Base-by-base conservation (phyloP, 2,329 filamentous ascomycete species). In the Xylaria sp. region DNA sequence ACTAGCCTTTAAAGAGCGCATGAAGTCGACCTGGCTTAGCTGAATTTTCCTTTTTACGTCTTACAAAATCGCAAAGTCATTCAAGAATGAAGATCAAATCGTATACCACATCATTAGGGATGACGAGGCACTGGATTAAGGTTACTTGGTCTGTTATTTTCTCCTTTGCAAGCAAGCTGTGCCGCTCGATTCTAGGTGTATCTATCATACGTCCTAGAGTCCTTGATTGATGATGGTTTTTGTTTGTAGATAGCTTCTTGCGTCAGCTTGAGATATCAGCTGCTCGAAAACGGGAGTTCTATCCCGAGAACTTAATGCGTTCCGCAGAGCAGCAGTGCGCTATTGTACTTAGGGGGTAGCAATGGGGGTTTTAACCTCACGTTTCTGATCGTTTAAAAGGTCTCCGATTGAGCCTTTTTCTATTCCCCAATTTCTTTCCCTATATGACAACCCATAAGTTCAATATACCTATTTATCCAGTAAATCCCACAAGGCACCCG, bases 1-100 rank as follows among this genome's bases (percentile, higher is more conserved):
- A 46, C 58, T n/a, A 51, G 61, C 44, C 36, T 70, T 10, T 69
- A 40, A 44, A 11, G 15, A 57, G 2, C 20, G 33, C 23, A 58
- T 33, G 33, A 33, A 36, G 38, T 51, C n/a, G 17, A 42, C 38
- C 6, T 7, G 7, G 42, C 36, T 49, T 10, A 3, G 31, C 26
- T 10, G 9, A 17, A 11, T n/a, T n/a, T 31, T n/a, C 9, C 59
- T 4, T 20, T 64, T 44, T 23, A 28, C 5, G 38, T 38, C 20
- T 48, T 48, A n/a, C 15, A 28, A 38, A 20, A 44, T 33, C n/a
- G 31, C 11, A 15, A 20, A 48, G 23, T 42, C n/a, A 15, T 11
- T 33, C 13, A 59, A 40, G 33, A 59, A n/a, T 17, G 5, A 42
- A 20, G 15, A 46, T 38, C 4, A 49, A 36, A 20, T 9, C 23